Evolutionary conservation across 139 green algal species (phyloP), one percentile per base, ranked within the genome.

Genomic region (Microglena sp.): DNA sequence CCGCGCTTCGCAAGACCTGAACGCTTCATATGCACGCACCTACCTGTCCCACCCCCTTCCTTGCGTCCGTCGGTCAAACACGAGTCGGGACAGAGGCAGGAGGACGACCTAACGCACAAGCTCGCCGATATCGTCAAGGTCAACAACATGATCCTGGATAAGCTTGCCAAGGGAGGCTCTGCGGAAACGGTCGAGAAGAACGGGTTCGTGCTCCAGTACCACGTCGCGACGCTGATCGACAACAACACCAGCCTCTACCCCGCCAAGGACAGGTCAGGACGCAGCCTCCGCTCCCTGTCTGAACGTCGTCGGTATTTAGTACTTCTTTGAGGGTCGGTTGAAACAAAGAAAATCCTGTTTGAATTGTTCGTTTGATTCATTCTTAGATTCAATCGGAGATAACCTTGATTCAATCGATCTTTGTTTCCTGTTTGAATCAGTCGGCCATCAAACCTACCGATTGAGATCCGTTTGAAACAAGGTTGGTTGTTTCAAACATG

Each of bases 91-190:
- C 26, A 50, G 11, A 46, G 83, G 22, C 86, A 71, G 28, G 91
- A 98, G 81, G 92, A 98, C 71, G 92, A 98, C 75, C 69, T 97
- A 28, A 98, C 92, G 8, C 86, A 97, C 77, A 93, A 97, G 75
- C 81, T 98, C 60, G 74, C 73, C 45, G 87, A 96, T 72, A 97
- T 98, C 64, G 73, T 97, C 11, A 89, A 92, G 46, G 75, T 84
- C 45, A 97, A 95, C 79, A 86, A 87, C 62, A 75, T 75, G 22
- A 71, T 98, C 46, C 67, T 82, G 55, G 87, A 95, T 69, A 84
- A 95, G 77, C 6, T 44, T 11, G 56, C 29, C 8, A 5, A 44
- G 24, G 56, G 56, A 28, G 24, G 8, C 29, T 45, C 29, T 31
- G 26, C 43, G 29, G 56, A 64, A 28, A 27, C 56, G 29, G 15